Evolutionary conservation across 2,329 filamentous ascomycete species (phyloP), one percentile per base, ranked within the genome.

Genomic region (Stachybotrys elegans): DNA sequence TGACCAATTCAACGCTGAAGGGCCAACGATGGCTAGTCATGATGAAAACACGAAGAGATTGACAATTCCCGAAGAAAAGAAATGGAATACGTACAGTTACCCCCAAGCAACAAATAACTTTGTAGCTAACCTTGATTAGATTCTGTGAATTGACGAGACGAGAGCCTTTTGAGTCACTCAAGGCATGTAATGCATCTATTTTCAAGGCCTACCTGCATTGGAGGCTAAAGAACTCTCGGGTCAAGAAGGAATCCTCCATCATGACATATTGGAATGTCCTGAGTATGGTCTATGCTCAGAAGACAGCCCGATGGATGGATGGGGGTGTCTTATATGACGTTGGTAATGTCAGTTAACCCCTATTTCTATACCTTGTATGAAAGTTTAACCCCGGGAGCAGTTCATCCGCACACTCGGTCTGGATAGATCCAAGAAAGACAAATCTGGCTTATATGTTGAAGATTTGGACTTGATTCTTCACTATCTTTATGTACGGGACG

Each of bases 391-490:
- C 9, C 13, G 21, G n/a, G 9, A 20, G 21, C 21, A 37, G 9
- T 22, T 37, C 5, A 21, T 21, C 7, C 21, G 7, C 13, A 37
- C 13, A 37, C 9, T 37, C 13, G 21, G 21, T 21, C 13, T 21
- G 13, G 13, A 20, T 37, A 20, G 35, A 37, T 21, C n/a, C 21
- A 37, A 37, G n/a, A 37, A 37, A 37, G 7, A 12, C 13, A 21
- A 20, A 37, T 37, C 35, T 22, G 21, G 16, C 7, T 21, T 37
- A 35, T 19, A 8, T 35, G 8, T 35, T 35, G 32, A 19, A 31
- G 54, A 58, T 43, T 40, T 58, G 34, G 52, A 40, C 40, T 21
- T 51, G 17, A 49, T 57, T n/a, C 39, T 57, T 34, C 43, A 55
- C 23, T 39, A 50, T 34, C 46, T 50, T 43, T 59, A 39, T 51